Percentiles rank a stretch among this genome's conserved stretches.
phyloP scores from a whole-genome alignment of 208 protist genomes.

The Acanthamoeba castellanii region DNA sequence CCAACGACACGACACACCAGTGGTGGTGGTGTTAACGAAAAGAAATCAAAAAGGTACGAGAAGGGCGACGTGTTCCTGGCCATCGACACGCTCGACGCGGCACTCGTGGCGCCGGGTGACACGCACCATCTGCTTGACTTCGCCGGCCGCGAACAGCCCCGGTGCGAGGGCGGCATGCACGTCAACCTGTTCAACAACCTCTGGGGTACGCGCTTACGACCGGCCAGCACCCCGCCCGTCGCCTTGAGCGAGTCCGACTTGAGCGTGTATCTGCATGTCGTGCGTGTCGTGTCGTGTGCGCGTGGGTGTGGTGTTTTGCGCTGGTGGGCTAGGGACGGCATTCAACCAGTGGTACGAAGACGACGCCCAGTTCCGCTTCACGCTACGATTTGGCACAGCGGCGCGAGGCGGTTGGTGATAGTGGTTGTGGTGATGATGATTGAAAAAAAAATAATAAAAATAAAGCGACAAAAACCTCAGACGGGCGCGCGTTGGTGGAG shows the following conservation, averaged over 20 bases:
- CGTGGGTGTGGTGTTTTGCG: no score
- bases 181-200: conserved; percentile 52
- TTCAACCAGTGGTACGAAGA: conserved; percentile 41
- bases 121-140: conserved; percentile 9
- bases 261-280: neutral
- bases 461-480: neutral
- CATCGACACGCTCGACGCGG: conserved; percentile 16
- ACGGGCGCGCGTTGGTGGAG: neutral
- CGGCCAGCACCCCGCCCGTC: neutral
- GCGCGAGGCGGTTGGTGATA: no score
- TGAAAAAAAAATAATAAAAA: neutral
- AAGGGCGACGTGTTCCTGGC: neutral
- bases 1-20: no score
- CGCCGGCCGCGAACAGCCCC: conserved; percentile 5
- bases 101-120: neutral
- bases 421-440: no score
- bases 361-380: conserved; percentile 14
- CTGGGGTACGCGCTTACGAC: neutral
- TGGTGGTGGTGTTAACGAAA: no score
- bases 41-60: neutral
- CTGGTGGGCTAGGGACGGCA: neutral
- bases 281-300: neutral
- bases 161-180: neutral
- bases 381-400: neutral
- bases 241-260: no score